These are phyloP conservation scores for Erodium maritimum DNA, from an alignment of 345 rosid genomes.

Conservation along the genomic window DNA sequence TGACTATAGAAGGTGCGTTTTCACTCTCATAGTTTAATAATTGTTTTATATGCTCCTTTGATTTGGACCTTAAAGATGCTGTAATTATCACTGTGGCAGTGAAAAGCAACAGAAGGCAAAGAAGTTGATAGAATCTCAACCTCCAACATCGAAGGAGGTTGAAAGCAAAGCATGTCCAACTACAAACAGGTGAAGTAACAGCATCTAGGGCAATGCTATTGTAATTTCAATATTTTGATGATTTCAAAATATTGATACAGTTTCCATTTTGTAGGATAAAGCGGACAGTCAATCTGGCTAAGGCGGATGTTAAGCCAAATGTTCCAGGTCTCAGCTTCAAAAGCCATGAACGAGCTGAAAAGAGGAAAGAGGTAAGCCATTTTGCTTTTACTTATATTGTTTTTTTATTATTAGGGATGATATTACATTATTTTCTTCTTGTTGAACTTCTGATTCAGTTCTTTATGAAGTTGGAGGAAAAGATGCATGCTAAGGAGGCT, in stretches of 20 bases:
- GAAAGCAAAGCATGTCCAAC: conserved; percentile 28
- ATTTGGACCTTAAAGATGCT: conserved; percentile 5
- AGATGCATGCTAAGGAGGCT: conserved; percentile 58
- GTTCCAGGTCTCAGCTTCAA: conserved; percentile 42
- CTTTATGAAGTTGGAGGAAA: conserved; percentile 62
- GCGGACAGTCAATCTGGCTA: conserved; percentile 24
- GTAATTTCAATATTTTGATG: neutral
- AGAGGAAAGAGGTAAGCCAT: conserved; percentile 62
- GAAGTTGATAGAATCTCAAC: conserved; percentile 32
- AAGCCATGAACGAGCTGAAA: conserved; percentile 61
- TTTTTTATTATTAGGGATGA: neutral
- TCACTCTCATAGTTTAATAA: conserved; percentile 6
- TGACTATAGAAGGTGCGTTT: conserved; percentile 37
- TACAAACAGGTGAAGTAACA: conserved; percentile 31
- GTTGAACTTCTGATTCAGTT: conserved; percentile 28
- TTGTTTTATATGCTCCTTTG: conserved; percentile 2
- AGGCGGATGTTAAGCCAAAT: conserved; percentile 28
- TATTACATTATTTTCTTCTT: conserved; percentile 2
- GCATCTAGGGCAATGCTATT: conserved; percentile 1
- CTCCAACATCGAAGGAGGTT: conserved; percentile 22
- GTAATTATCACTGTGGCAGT: conserved; percentile 24
- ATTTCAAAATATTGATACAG: conserved; percentile 5
- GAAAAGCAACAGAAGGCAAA: conserved; percentile 27
- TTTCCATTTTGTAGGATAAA: conserved; percentile 28
- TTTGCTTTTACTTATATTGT: conserved; percentile 5